A percentile compares a stretch with the other conserved stretches of the same genome.
phyloP scores from a whole-genome alignment of 2,329 filamentous ascomycete genomes.

The Coniochaeta sp. region DNA sequence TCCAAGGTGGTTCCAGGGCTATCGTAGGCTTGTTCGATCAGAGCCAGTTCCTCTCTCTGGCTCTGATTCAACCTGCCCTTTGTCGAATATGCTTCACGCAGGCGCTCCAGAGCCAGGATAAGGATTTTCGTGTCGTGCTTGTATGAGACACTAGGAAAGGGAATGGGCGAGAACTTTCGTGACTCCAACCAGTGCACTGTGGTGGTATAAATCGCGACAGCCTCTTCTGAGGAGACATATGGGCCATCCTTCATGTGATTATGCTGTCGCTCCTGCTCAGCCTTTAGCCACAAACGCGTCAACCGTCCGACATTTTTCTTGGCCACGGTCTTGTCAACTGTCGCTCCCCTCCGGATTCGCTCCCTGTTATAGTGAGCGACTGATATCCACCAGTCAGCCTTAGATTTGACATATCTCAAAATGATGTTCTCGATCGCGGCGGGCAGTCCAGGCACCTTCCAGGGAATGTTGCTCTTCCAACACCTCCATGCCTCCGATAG shows the following conservation, averaged over 20 bases:
- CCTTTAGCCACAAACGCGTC: conserved; percentile 93
- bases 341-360: conserved; percentile 90
- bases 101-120: conserved; percentile 85
- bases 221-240: conserved; percentile 96
- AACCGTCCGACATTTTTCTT: conserved; percentile 98
- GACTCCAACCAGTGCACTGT: conserved; percentile 99
- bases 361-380: conserved; percentile 98
- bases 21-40: conserved; percentile 98
- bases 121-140: conserved; percentile 99
- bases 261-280: conserved; percentile 96
- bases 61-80: conserved; percentile 96
- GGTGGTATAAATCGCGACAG: conserved; percentile 96
- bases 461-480: conserved; percentile 99
- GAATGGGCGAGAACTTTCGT: conserved; percentile 95
- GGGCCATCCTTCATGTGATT: conserved; percentile 99
- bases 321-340: conserved; percentile 96
- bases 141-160: conserved; percentile 97
- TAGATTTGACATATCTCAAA: conserved; percentile 95
- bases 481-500: conserved; percentile 97
- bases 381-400: conserved; percentile 99
- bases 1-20: conserved; percentile 93
- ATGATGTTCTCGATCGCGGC: conserved; percentile 99
- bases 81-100: conserved; percentile 94
- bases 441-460: conserved; percentile 95
- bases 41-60: conserved; percentile 88